Evolutionary conservation across 768 basidiomycete species (phyloP).

Genomic region (Suillus cothurnatus): DNA sequence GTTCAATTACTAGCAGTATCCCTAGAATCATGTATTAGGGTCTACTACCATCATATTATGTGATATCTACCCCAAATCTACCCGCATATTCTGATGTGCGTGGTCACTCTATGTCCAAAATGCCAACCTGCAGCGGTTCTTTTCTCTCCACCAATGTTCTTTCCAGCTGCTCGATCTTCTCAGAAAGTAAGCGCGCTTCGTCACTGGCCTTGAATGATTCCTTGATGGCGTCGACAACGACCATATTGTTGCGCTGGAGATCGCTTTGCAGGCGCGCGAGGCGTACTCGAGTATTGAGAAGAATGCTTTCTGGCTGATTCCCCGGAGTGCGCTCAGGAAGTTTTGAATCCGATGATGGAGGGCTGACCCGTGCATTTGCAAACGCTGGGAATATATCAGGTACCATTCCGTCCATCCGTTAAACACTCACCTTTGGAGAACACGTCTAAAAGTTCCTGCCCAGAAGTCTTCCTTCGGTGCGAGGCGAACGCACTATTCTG

Average conservation of each 20-base stretch:
- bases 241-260: conserved; percentile 12
- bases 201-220: conserved; percentile 21
- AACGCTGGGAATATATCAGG: conserved; percentile 19
- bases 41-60: background rate
- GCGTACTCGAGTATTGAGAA: conserved; percentile 17
- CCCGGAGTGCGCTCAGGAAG: background rate
- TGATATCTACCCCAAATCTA: background rate
- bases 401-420: no score
- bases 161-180: conserved; percentile 28
- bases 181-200: conserved; percentile 20
- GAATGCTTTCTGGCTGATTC: conserved; percentile 2
- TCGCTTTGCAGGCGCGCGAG: conserved; percentile 12
- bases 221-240: conserved; percentile 18
- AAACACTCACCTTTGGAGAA: conserved; percentile 25
- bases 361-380: conserved; percentile 16
- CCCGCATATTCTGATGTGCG: conserved; percentile 17
- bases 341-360: background rate
- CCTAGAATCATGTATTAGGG: background rate
- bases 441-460: conserved; percentile 16
- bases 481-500: background rate
- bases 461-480: background rate
- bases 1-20: no score
- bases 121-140: conserved; percentile 15
- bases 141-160: conserved; percentile 14
- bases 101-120: conserved; percentile 24